Base-by-base conservation (phyloP, 331 rosid species). In the Saraca asoca region DNA sequence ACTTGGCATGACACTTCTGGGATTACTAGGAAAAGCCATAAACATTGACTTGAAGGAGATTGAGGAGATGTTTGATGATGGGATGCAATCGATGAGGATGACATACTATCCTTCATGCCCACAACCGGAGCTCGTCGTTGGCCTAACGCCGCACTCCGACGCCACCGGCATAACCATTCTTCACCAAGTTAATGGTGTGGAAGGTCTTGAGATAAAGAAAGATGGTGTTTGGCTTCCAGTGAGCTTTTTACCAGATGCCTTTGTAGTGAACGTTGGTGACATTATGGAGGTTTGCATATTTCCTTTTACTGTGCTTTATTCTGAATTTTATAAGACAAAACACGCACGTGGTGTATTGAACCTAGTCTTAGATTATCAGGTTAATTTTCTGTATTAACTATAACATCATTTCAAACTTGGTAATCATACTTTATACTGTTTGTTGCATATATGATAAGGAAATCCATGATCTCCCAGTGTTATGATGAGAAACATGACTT, bases 61-160 rank as follows among this genome's bases (percentile, higher is more conserved):
- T 29, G 82, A 67, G 4, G 78, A 85, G 11, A 12, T 79, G 9
- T 84, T 85, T 54, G 91, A 62, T 4, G 84, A 87, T 45, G 92
- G 97, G 0, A 64, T 85, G 90, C 85, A 78, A 14, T 52, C 95
- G 3, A 2, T 76, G 54, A 83, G 97, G 75, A 85, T 87, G 76
- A 70, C 79, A 11, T 77, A 71, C 58, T 90, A 90, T 64, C 97
- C 93, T 11, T 87, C 95, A 48, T 87, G 97, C 37, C 85, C 89
- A 35, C 46, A 78, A 19, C 92, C 95, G 44, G 90, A 90, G 42
- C 46, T 41, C 0, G 95, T 90, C 0, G 55, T 75, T 8, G 97
- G 95, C 0, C 44, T 90, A 2, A 67, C 80, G 0, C 87, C 93
- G 0, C 95, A 90, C 76, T 85, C 97, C 0, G 97, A 88, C 49